Base-by-base conservation (phyloP, 345 rosid species). In the Limnanthes douglasii region DNA sequence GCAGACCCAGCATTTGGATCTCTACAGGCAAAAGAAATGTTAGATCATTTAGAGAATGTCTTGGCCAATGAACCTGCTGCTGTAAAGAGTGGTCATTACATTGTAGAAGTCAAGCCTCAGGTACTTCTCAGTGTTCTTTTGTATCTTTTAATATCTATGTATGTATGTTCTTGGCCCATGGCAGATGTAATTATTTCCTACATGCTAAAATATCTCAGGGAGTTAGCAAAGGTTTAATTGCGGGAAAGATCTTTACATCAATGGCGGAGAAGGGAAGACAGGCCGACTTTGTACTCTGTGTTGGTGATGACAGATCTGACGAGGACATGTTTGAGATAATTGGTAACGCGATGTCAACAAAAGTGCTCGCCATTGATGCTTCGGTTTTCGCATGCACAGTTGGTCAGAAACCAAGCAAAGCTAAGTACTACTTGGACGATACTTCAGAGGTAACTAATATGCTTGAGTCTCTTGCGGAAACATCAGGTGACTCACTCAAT, bases 401-500 rank as follows among this genome's bases (percentile, higher is more conserved):
- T 14, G 93, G 83, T 7, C 97, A 86, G 56, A 82, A 86, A 60
- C 97, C 97, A 29, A 86, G 97, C 67, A 86, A 86, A 61, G 97
- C 95, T 31, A 86, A 67, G 61, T 86, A 86, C 57, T 86, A 82
- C 50, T 41, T 86, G 47, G 63, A 57, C 15, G 63, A 57, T 28
- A 50, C 57, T 17, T 42, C 34, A 9, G 63, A 57, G 40, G 63
- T 57, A 9, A 57, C 57, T 37, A 44, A 52, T 51, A 57, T 57
- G 63, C 52, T 57, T 39, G 57, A 57, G 34, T 57, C 63, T 33
- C 48, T 57, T 34, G 63, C 63, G 21, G 63, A 57, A 35, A 53
- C 51, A 21, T 57, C 63, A 21, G 57, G 7, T 21, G 4, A 21
- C 7, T 21, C 24, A 21, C 4, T 7, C 24, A 3, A 21, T 3